Conservation (phyloP, 257 asterid species). For the Solanum chiquidenum region DNA sequence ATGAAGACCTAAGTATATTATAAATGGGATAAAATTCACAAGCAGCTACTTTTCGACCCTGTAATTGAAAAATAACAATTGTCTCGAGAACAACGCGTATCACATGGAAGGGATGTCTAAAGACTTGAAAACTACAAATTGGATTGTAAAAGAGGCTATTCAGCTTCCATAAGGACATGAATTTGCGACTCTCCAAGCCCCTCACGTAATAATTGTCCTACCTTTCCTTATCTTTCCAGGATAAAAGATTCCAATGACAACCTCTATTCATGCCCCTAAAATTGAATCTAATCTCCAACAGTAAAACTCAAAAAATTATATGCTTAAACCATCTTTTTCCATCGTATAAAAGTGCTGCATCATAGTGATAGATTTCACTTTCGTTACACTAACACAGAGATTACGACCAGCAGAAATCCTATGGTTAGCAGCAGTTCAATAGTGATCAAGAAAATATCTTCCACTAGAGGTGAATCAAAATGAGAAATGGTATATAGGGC, state of each 20-base stretch:
- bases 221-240: slow-evolving; percentile 39
- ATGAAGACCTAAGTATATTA: neutral
- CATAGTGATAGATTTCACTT: neutral
- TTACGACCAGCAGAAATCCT: neutral
- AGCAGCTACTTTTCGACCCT: neutral
- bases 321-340: neutral
- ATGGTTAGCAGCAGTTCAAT: neutral
- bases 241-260: slow-evolving; percentile 12
- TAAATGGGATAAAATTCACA: neutral
- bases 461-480: neutral
- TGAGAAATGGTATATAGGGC: neutral
- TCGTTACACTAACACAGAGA: neutral
- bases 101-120: slow-evolving; percentile 18
- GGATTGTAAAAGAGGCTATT: slow-evolving; percentile 24
- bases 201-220: slow-evolving; percentile 29
- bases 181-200: slow-evolving; percentile 21
- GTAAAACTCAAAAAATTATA: neutral
- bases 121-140: slow-evolving; percentile 21
- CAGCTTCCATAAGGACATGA: slow-evolving; percentile 26
- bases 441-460: neutral
- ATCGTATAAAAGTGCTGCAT: neutral
- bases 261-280: slow-evolving; percentile 2
- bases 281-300: neutral
- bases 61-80: neutral
- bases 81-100: neutral